Evolutionary conservation across 805 yeast genomes (phyloP).

Genomic region (Blastobotrys robertii): DNA sequence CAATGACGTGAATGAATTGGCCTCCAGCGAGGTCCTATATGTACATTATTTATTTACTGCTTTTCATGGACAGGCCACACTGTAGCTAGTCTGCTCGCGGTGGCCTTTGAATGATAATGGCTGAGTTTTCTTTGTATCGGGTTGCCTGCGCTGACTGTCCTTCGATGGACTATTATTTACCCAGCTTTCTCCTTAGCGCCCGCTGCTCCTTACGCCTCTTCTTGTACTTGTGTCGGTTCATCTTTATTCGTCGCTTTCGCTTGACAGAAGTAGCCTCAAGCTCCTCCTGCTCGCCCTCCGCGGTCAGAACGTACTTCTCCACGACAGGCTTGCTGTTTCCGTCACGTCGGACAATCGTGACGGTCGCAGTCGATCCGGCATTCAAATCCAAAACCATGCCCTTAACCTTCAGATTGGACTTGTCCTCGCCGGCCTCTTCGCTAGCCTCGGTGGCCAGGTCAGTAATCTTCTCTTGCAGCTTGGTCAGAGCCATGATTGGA

Average conservation of each 20-base stretch:
- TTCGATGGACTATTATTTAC: constrained; percentile 12
- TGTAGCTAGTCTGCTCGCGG: too few species aligned
- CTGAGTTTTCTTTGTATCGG: too few species aligned
- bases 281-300: neutral
- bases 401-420: neutral
- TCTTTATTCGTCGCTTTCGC: constrained; percentile 70
- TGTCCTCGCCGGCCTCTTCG: neutral
- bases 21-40: neutral
- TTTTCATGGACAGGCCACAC: neutral
- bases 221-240: constrained; percentile 95
- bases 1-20: neutral
- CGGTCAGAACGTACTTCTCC: neutral
- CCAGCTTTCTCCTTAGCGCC: constrained; percentile 29
- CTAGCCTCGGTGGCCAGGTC: neutral
- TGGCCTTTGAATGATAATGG: too few species aligned
- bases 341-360: neutral
- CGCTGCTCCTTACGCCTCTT: constrained; percentile 94
- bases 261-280: constrained; percentile 27
- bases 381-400: neutral
- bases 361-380: neutral
- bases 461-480: too few species aligned
- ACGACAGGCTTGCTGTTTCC: neutral
- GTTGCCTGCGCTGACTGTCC: too few species aligned
- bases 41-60: neutral
- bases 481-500: too few species aligned